A percentile compares a stretch with the other conserved stretches of the same genome.
Evolutionary conservation across 2,329 filamentous ascomycete species (phyloP).

Genomic region (Fusarium sp.): DNA sequence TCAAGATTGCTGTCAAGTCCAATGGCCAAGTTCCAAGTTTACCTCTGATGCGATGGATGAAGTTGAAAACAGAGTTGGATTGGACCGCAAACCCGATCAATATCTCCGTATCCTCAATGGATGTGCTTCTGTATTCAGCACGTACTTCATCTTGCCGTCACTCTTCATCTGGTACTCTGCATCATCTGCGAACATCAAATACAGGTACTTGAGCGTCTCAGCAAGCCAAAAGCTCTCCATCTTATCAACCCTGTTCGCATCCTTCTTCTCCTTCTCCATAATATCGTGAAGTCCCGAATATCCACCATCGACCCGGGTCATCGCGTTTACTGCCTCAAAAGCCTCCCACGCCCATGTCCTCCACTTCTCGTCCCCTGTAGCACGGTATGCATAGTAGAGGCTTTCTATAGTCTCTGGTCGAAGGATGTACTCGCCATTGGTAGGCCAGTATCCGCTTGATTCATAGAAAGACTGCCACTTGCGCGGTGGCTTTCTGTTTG

Average conservation of each 20-base stretch:
- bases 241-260: slow-evolving; percentile 30
- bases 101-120: slow-evolving; percentile 3
- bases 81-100: background rate
- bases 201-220: slow-evolving; percentile 39
- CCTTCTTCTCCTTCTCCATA: slow-evolving; percentile 1
- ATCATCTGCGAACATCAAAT: slow-evolving; percentile 36
- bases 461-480: slow-evolving; percentile 32
- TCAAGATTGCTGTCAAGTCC: too few relatives aligned
- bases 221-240: slow-evolving; percentile 43
- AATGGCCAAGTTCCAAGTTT: too few relatives aligned
- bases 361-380: slow-evolving; percentile 29
- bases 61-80: too few relatives aligned
- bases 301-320: slow-evolving; percentile 20
- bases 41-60: too few relatives aligned
- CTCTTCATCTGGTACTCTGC: slow-evolving; percentile 27
- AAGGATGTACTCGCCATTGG: slow-evolving; percentile 29
- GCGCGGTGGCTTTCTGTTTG: slow-evolving; percentile 10
- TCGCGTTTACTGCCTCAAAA: slow-evolving; percentile 8
- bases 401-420: slow-evolving; percentile 35
- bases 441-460: slow-evolving; percentile 23
- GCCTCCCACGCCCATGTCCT: slow-evolving; percentile 36
- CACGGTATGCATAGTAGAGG: slow-evolving; percentile 35
- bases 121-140: slow-evolving; percentile 37
- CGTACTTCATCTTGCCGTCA: slow-evolving; percentile 34
- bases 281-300: slow-evolving; percentile 9